A percentile compares a stretch with the other conserved stretches of the same genome.
Conservation (phyloP, 2,329 filamentous ascomycete species). For the Harringtonia aguacate region DNA sequence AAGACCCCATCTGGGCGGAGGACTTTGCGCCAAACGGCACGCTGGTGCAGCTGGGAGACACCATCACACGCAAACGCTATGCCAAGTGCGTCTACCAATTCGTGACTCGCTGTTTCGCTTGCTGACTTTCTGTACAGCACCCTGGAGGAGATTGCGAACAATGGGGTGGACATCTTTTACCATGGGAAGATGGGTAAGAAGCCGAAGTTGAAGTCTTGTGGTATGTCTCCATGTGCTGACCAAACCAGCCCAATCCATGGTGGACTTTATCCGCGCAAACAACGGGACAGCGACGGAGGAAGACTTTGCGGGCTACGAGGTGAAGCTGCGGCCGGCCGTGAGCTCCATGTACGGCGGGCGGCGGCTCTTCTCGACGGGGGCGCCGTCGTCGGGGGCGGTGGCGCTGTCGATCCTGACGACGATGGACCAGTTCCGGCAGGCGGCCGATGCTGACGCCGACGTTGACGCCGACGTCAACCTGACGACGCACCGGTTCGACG, state of each 20-base stretch:
- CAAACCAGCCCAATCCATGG: constrained; percentile 56
- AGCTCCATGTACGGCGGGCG: constrained; percentile 59
- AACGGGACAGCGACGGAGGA: constrained; percentile 81
- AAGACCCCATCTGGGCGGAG: constrained; percentile 69
- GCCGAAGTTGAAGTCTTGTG: background rate
- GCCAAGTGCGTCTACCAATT: constrained; percentile 32
- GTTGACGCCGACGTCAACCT: constrained; percentile 40
- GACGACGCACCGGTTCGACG: constrained; percentile 71
- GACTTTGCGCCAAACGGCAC: constrained; percentile 80
- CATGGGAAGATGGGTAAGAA: constrained; percentile 23
- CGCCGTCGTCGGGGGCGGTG: constrained; percentile 71
- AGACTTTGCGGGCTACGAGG: constrained; percentile 64
- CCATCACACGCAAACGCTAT: constrained; percentile 70
- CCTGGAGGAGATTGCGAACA: constrained; percentile 62
- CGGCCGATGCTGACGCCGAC: constrained; percentile 25
- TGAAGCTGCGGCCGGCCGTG: constrained; percentile 49
- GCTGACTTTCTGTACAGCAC: constrained; percentile 33
- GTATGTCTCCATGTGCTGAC: background rate
- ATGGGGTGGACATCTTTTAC: constrained; percentile 40
- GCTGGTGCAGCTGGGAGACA: constrained; percentile 60
- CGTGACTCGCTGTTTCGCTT: background rate
- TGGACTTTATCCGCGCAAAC: constrained; percentile 52
- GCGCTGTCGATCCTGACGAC: constrained; percentile 70
- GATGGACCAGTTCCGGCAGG: constrained; percentile 60
- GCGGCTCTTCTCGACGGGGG: constrained; percentile 56